A percentile compares a stretch with the other conserved stretches of the same genome.
Evolutionary conservation across 2,329 filamentous ascomycete genomes (phyloP).

Genomic region (Ambrosiella beaveri): DNA sequence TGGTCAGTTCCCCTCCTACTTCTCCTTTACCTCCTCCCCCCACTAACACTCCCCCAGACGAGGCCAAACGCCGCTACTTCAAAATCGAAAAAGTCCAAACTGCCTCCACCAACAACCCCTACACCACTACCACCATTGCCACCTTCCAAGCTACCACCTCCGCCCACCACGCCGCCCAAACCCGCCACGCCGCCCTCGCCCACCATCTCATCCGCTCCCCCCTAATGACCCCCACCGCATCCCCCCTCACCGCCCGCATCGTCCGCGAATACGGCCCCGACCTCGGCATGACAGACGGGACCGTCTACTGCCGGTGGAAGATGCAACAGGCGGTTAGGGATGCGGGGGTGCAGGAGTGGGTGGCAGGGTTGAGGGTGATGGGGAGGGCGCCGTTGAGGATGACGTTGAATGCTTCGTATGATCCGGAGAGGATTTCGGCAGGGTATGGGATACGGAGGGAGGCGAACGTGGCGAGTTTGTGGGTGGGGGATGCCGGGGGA

Average conservation of each 20-base stretch:
- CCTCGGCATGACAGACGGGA: not conserved
- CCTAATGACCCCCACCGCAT: not conserved
- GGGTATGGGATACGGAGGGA: slow-evolving; percentile 6
- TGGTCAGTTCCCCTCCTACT: not conserved
- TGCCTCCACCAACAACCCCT: slow-evolving; percentile 28
- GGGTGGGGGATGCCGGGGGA: slow-evolving; percentile 8
- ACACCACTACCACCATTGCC: not conserved
- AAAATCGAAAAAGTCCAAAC: slow-evolving; percentile 42
- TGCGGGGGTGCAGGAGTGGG: not conserved
- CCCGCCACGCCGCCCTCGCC: not conserved
- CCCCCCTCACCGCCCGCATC: not conserved
- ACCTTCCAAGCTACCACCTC: slow-evolving; percentile 13
- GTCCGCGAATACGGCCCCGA: slow-evolving; percentile 8
- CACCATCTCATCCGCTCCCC: slow-evolving; percentile 3
- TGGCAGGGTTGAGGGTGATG: not conserved
- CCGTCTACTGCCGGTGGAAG: not conserved
- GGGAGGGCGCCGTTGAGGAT: slow-evolving; percentile 2
- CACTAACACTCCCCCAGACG: slow-evolving; percentile 24
- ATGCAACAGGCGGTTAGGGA: not conserved
- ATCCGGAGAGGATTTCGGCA: not conserved
- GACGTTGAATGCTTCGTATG: not conserved
- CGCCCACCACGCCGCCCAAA: not conserved
- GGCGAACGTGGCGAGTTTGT: slow-evolving; percentile 4
- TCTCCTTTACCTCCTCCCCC: not conserved
- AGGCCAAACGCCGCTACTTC: slow-evolving; percentile 48